phyloP scores from a whole-genome alignment of 176 grass and related monocot species.

The Ensete glaucum region DNA sequence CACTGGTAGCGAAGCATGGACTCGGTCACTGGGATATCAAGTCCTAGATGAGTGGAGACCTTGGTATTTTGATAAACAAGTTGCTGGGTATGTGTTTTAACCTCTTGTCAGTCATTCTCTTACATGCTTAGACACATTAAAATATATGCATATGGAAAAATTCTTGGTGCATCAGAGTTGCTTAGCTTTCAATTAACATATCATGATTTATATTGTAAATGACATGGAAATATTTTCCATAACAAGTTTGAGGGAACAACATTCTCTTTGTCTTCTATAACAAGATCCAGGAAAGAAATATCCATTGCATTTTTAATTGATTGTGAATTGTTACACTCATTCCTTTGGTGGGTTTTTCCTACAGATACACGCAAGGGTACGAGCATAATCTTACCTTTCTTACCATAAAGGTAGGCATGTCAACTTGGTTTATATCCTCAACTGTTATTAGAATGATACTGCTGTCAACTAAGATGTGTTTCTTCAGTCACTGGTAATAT shows the following conservation, averaged over 20 bases:
- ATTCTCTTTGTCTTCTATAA: too few species aligned
- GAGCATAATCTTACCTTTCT: conserved; percentile 59
- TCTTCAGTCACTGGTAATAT: too few species aligned
- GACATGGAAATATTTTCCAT: too few species aligned
- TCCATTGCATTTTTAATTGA: background rate
- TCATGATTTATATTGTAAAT: too few species aligned
- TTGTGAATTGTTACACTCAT: background rate
- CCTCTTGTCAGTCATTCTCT: background rate
- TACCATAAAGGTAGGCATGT: conserved; percentile 61
- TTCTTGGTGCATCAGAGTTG: background rate
- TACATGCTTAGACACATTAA: background rate
- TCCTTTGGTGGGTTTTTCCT: background rate
- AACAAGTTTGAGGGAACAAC: too few species aligned
- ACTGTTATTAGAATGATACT: background rate
- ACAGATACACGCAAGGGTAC: conserved; percentile 87
- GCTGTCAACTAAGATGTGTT: too few species aligned
- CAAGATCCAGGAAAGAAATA: background rate
- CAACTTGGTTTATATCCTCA: background rate
- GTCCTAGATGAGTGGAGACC: conserved; percentile 67
- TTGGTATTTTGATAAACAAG: conserved; percentile 57
- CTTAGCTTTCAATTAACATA: too few species aligned
- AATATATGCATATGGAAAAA: background rate
- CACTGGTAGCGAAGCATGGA: conserved; percentile 82
- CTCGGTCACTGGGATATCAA: conserved; percentile 53
- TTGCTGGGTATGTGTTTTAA: conserved; percentile 57